A percentile compares a stretch with the other conserved stretches of the same genome.
phyloP scores from a whole-genome alignment of 208 protist species.

The Trypanosoma avium region DNA sequence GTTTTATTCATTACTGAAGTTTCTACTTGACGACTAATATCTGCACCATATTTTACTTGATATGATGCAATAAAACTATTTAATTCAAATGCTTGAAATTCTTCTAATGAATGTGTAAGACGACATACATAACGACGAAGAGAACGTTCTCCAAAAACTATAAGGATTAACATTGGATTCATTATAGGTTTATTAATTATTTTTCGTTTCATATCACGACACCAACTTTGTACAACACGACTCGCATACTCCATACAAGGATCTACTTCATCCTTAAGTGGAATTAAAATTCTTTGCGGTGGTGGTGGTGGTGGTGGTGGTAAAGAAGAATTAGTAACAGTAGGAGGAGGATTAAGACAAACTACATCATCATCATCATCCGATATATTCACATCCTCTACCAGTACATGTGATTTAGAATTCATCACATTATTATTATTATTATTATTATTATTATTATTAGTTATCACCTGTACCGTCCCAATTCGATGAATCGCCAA shows the following conservation, averaged over 20 bases:
- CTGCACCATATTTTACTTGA: conserved; percentile 43
- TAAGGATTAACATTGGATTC: conserved; percentile 34
- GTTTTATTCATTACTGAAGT: not conserved
- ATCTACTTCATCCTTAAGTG: conserved; percentile 57
- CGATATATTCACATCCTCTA: conserved; percentile 33
- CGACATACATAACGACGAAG: conserved; percentile 57
- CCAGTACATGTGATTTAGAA: conserved; percentile 23
- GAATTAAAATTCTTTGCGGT: conserved; percentile 31
- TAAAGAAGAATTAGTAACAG: not conserved
- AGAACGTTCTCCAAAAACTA: conserved; percentile 36
- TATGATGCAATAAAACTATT: conserved; percentile 59
- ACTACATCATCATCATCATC: conserved; percentile 34
- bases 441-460: not conserved
- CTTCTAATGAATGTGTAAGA: conserved; percentile 45
- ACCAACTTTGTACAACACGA: conserved; percentile 59
- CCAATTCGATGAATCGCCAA: conserved; percentile 76
- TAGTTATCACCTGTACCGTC: conserved; percentile 23
- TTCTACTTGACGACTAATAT: conserved; percentile 16
- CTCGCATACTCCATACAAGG: conserved; percentile 53
- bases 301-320: not conserved
- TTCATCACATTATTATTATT: not conserved
- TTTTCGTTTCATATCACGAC: conserved; percentile 26
- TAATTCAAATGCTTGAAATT: conserved; percentile 62
- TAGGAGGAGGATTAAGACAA: conserved; percentile 3
- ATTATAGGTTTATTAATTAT: not conserved